These are phyloP conservation scores for Lyophyllum shimeji DNA, from an alignment of 768 basidiomycete genomes.

Conservation along the genomic window DNA sequence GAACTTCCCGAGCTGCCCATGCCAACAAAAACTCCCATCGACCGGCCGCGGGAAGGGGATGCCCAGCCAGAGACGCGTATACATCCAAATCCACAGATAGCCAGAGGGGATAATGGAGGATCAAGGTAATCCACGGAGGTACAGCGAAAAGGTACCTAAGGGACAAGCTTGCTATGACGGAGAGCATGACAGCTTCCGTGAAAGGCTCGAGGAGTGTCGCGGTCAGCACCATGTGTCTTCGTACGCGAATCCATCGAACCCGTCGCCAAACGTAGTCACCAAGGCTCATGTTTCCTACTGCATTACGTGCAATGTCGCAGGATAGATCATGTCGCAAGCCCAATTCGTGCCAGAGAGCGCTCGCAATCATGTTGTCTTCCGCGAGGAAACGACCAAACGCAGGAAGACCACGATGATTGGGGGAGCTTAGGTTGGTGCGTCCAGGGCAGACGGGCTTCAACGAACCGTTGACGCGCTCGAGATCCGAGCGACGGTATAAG, in stretches of 20 bases:
- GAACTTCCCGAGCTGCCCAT: slow-evolving; percentile 77
- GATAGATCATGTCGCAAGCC: slow-evolving; percentile 87
- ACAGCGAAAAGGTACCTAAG: slow-evolving; percentile 49
- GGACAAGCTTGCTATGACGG: slow-evolving; percentile 61
- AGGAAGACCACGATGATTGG: slow-evolving; percentile 55
- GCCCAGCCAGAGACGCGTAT: slow-evolving; percentile 71
- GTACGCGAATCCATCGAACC: slow-evolving; percentile 94
- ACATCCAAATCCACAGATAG: slow-evolving; percentile 81
- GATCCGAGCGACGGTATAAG: slow-evolving; percentile 86
- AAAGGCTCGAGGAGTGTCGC: slow-evolving; percentile 92
- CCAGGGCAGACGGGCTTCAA: slow-evolving; percentile 43
- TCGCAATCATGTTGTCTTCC: slow-evolving; percentile 97
- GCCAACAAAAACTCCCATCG: slow-evolving; percentile 66
- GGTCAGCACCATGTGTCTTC: slow-evolving; percentile 87
- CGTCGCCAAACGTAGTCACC: slow-evolving; percentile 85
- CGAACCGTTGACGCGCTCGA: slow-evolving; percentile 73
- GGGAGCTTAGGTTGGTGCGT: slow-evolving; percentile 18
- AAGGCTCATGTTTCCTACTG: slow-evolving; percentile 85
- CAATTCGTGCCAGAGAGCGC: slow-evolving; percentile 91
- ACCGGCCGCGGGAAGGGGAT: slow-evolving; percentile 49
- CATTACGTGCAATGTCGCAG: slow-evolving; percentile 86
- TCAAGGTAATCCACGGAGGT: slow-evolving; percentile 53
- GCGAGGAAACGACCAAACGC: slow-evolving; percentile 89
- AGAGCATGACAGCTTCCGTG: slow-evolving; percentile 81
- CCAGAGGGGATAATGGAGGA: slow-evolving; percentile 69